These are phyloP conservation scores for Crucibulum laeve DNA, from an alignment of 768 basidiomycete genomes.

Conservation along the genomic window DNA sequence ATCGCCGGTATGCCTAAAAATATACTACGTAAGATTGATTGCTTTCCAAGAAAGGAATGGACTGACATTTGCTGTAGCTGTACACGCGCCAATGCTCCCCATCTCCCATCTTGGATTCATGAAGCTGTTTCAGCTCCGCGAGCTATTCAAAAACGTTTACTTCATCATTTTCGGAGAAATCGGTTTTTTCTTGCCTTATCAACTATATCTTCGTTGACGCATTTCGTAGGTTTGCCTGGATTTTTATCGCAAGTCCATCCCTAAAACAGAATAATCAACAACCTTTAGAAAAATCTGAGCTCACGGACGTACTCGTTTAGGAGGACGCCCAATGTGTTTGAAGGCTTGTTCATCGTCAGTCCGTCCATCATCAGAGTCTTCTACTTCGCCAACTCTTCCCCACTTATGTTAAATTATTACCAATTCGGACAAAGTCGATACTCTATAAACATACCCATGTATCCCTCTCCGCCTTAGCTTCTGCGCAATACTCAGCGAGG, in stretches of 20 bases:
- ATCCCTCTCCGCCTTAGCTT: conserved; percentile 47
- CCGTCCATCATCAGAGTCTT: conserved; percentile 23
- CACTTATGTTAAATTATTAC: conserved; percentile 16
- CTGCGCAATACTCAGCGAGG: conserved; percentile 58
- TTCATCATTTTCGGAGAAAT: neutral
- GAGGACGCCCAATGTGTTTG: conserved; percentile 11
- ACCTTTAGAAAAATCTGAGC: conserved; percentile 1
- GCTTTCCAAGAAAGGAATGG: neutral
- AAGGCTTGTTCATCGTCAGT: conserved; percentile 15
- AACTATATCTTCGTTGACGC: conserved; percentile 69
- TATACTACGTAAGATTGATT: neutral
- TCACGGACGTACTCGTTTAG: conserved; percentile 12
- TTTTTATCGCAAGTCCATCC: conserved; percentile 66
- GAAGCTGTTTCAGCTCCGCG: conserved; percentile 59
- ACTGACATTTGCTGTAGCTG: conserved; percentile 63
- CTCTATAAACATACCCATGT: conserved; percentile 27
- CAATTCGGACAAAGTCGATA: conserved; percentile 1
- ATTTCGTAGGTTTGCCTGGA: conserved; percentile 24
- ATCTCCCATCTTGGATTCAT: conserved; percentile 52
- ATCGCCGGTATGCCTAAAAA: conserved; percentile 55
- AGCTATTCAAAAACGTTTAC: conserved; percentile 36
- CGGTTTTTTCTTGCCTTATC: conserved; percentile 47
- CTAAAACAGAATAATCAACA: conserved; percentile 24
- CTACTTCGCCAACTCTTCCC: conserved; percentile 30
- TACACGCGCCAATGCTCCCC: conserved; percentile 68